Evolutionary conservation across 1,284 basidiomycete genomes (phyloP), one percentile per base, ranked within the genome.

Genomic region (Coriolopsis trogii): DNA sequence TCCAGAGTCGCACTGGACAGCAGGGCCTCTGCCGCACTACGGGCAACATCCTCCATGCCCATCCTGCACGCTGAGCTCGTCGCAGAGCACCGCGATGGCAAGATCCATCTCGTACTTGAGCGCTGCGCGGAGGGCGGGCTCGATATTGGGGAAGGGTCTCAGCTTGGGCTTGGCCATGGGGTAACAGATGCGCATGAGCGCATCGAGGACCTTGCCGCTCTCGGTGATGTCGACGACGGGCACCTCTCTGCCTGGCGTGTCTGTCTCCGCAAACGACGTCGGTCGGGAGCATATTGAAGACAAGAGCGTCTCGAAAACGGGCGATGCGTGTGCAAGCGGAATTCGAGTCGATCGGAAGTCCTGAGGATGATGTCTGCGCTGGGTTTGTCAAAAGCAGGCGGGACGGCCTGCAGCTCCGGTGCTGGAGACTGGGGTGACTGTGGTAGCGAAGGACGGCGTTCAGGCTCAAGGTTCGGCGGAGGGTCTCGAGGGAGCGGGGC

Each of bases 151-250:
- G 5, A 55, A 7, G n/a, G 46, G 33, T 12, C 61, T 34, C 1
- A 39, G 39, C 4, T 56, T 58, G 4, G 46, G 43, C 10, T 55
- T 49, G 5, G 55, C 53, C 13, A 63, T 50, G 0, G 76, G 74
- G 53, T 77, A 75, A 43, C 72, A 73, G 41, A 73, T 63, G 21
- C 67, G 65, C 42, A 77, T 61, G 33, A 77, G 67, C 33, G 56
- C 51, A 23, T 72, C 66, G 36, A 77, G 43, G 4, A 62, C 65
- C 26, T 47, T 43, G 36, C 64, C 63, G 33, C 65, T 53, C 55
- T 79, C 77, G 21, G 65, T 42, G 13, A 76, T 48, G 25, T 56
- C 54, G 38, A 78, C 33, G 26, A 59, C 34, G 6, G 55, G 43
- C 18, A 16, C 25, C 1, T 39, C 37, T 16, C 20, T 21, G 3